Base-by-base conservation (phyloP, 106 monocot species). In the Platanthera guangdongensis region DNA sequence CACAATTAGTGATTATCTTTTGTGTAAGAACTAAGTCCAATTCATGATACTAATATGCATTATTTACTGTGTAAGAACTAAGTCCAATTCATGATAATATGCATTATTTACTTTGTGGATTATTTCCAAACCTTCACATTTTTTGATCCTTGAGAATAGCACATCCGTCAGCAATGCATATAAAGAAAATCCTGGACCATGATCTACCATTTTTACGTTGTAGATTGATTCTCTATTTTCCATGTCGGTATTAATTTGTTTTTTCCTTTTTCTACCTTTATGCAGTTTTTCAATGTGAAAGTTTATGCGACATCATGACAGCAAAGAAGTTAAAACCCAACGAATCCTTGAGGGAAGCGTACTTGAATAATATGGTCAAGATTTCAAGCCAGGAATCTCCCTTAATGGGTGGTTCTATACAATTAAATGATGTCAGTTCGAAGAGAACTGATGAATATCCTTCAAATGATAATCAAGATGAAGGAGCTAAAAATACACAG, bases 141-240 rank as follows among this genome's bases (percentile, higher is more conserved):
- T 39, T 39, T 39, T 39, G 39, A 39, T 39, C 39, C 39, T 39
- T 39, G 39, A 39, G 39, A 39, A 39, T 39, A 39, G 39, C 39
- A 39, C 39, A 39, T 39, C 13, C 13, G 52, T 14, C 13, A 5
- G 14, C n/a, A 55, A 55, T 55, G 55, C 55, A 0, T 55, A 13
- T 55, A 14, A 13, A 55, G 13, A 55, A 13, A 55, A 5, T 60
- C 59, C 18, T 60, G 59, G 21, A 60, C 18, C 6, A 19, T 60
- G 7, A 60, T 60, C 59, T 60, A 21, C 59, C 6, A 60, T 60
- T 30, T 65, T 65, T 65, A 30, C 5, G 25, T 65, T 65, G 32
- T 65, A 30, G 65, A 32, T 30, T 65, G 65, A 30, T 65, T 65
- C 8, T 65, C 12, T n/a, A 65, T 65, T 65, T 65, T 65, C 11